Evolutionary conservation across 257 asterid genomes (phyloP).

Genomic region (Rehmannia glutinosa): DNA sequence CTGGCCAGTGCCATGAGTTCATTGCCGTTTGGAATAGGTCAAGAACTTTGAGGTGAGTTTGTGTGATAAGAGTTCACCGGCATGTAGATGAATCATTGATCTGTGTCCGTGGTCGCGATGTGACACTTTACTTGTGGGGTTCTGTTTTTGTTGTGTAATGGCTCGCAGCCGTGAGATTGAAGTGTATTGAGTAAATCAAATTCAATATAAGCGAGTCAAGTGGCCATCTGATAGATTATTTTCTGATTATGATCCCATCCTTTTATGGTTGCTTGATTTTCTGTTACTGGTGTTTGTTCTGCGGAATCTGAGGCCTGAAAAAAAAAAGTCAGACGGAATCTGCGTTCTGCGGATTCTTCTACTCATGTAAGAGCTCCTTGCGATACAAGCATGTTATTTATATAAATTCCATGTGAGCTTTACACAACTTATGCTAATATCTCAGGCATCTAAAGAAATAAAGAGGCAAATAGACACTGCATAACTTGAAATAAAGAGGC

Average conservation of each 20-base stretch:
- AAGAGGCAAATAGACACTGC: neutral
- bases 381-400: constrained; percentile 17
- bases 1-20: neutral
- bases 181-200: constrained; percentile 9
- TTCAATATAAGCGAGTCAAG: constrained; percentile 14
- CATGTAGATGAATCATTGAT: neutral
- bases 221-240: constrained; percentile 23
- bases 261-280: constrained; percentile 29
- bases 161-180: constrained; percentile 13
- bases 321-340: constrained; percentile 34
- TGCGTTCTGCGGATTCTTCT: constrained; percentile 29
- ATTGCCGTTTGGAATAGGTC: constrained; percentile 12
- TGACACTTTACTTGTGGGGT: constrained; percentile 10
- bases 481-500: neutral
- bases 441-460: constrained; percentile 3
- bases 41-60: constrained; percentile 13
- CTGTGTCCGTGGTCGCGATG: constrained; percentile 7
- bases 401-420: neutral
- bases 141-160: constrained; percentile 11
- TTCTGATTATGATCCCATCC: constrained; percentile 26
- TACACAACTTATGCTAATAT: constrained; percentile 1
- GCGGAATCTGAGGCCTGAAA: constrained; percentile 32
- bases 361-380: constrained; percentile 42
- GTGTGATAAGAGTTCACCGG: constrained; percentile 9
- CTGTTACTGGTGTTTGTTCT: constrained; percentile 34